Evolutionary conservation across 331 rosid species (phyloP), one percentile per base, ranked within the genome.

Genomic region (Quercus tomentella): DNA sequence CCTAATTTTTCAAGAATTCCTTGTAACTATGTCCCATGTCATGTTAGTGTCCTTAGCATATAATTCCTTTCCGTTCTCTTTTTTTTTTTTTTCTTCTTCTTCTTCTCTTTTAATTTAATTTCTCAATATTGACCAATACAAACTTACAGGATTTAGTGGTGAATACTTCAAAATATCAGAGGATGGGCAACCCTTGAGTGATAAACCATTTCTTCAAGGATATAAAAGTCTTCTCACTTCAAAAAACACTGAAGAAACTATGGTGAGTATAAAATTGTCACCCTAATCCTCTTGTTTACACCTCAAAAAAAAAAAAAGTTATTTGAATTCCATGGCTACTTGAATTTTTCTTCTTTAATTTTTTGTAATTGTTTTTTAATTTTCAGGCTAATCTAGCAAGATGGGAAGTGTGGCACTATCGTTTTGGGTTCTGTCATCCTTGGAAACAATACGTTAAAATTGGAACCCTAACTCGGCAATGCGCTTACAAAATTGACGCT

Each of bases 401-500:
- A 84, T 87, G 90, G 90, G 90, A 87, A 69, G 81, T 85, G 12
- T 25, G 75, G 52, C 84, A 84, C 52, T 80, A 82, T 18, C 16
- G 14, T 14, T 87, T 87, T 60, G 70, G 69, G 70, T 87, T 87
- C 28, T 78, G 70, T 7, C 90, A 87, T 37, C 90, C 90, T 31
- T 87, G 90, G 87, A 81, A 84, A 37, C 84, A 79, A 60, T 84
- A 87, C 78, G 55, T 87, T 5, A 78, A 76, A 41, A 18, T 81
- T 15, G 90, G 86, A 1, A 76, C 75, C 37, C 61, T 76, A 22
- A n/a, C 67, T 4, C 56, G 86, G 6, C 30, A 56, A 2, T 83
- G 87, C 76, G 87, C 87, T 25, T 78, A 81, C 80, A 81, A 81
- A 78, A n/a, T 83, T 25, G 86, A 83, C 67, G 86, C 84, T 14